Evolutionary conservation across 73 alveolate genomes (phyloP), one percentile per base, ranked within the genome.

Genomic region (Tetrahymena malaccensis): DNA sequence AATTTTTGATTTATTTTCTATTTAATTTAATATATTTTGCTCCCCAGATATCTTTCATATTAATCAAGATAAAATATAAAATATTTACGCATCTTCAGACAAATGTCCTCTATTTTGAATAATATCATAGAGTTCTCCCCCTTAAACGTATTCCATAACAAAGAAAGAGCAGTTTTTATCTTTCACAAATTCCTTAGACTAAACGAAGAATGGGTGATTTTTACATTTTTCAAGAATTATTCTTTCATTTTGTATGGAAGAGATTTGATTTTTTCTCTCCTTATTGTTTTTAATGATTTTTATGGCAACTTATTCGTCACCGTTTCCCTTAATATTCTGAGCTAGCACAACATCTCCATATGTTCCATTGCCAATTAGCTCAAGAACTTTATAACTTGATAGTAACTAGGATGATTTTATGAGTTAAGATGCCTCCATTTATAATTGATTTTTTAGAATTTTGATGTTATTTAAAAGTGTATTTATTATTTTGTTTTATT

Each of bases 61-160:
- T 5, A 50, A 50, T 50, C 9, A 50, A 50, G 16, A 50, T 40
- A 6, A 10, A 56, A 56, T 27, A 70, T 27, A 11, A 58, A 70
- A 70, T 70, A 70, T 70, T 27, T 70, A 70, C 89, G 89, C 89
- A 70, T 70, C 89, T 95, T 95, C 97, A 85, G 97, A 85, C 19
- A 95, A 95, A 37, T 85, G 94, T 84, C 94, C 70, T 33, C 98
- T 43, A 19, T 97, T 96, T 35, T 97, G 85, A 94, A 96, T 94
- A 25, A 98, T 96, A 94, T 98, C 96, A 96, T 98, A 97, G 25
- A 98, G 96, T 85, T 98, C 99, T 43, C 99, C 99, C 22, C 98
- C 98, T 58, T 99, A 98, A 93, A 99, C 98, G 96, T 98, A 98
- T 94, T 99, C 99, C 96, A 99, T 96, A 85, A 98, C 98, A 96